These are phyloP conservation scores for Penicillium griseofulvum DNA, from an alignment of 2,329 filamentous ascomycete species.

Conservation along the genomic window DNA sequence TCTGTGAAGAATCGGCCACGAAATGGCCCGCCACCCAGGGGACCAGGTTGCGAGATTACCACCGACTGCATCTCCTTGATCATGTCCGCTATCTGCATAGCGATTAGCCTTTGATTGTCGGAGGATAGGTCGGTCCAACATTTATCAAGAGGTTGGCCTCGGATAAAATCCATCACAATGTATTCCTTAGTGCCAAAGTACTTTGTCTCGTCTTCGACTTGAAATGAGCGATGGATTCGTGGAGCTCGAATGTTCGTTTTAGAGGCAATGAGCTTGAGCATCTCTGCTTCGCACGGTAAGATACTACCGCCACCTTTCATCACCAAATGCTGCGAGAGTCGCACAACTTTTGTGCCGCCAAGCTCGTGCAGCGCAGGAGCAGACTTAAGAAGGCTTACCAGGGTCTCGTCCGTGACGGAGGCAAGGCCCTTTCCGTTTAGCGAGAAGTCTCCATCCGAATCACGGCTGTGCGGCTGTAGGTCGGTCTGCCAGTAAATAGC, in stretches of 20 bases:
- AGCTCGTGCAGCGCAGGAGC: slow-evolving; percentile 18
- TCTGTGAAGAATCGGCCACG: slow-evolving; percentile 23
- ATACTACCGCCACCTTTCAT: slow-evolving; percentile 24
- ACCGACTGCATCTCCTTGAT: slow-evolving; percentile 24
- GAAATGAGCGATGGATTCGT: slow-evolving; percentile 23
- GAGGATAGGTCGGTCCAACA: slow-evolving; percentile 20
- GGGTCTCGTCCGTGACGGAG: slow-evolving; percentile 13
- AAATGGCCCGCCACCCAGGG: slow-evolving; percentile 18
- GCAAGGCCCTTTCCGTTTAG: slow-evolving; percentile 13
- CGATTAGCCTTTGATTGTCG: slow-evolving; percentile 15
- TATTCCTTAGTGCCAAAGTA: slow-evolving; percentile 27
- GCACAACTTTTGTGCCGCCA: slow-evolving; percentile 22
- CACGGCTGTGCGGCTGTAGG: neutral
- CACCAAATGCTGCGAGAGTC: slow-evolving; percentile 21
- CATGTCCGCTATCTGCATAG: slow-evolving; percentile 20
- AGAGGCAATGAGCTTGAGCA: slow-evolving; percentile 20
- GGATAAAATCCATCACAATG: slow-evolving; percentile 31
- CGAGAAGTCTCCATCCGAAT: slow-evolving; percentile 1
- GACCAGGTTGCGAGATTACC: slow-evolving; percentile 6
- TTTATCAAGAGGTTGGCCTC: slow-evolving; percentile 24
- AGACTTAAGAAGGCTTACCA: slow-evolving; percentile 11
- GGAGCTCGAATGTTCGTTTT: slow-evolving; percentile 21
- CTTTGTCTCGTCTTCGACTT: slow-evolving; percentile 19
- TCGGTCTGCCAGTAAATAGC: neutral
- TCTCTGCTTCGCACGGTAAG: slow-evolving; percentile 21